A percentile compares a stretch with the other conserved stretches of the same genome.
phyloP scores from a whole-genome alignment of 2,329 filamentous ascomycete genomes.

The Venturia carpophila region DNA sequence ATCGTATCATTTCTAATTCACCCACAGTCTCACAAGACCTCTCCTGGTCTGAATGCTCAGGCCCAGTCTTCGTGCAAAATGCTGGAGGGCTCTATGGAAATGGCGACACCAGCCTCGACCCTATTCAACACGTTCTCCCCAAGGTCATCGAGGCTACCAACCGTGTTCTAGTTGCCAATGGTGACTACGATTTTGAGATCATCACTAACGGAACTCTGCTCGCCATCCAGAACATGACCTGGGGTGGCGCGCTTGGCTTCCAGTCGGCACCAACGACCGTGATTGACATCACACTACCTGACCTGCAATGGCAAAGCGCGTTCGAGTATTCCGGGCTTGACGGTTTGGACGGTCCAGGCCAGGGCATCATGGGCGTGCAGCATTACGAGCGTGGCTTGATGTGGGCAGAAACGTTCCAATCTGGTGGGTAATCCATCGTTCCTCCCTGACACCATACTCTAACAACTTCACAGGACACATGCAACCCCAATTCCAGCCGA shows the following conservation, averaged over 20 bases:
- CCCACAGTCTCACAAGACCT: slow-evolving; percentile 20
- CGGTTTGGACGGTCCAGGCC: slow-evolving; percentile 16
- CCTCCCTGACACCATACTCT: neutral
- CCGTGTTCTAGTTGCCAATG: slow-evolving; percentile 20
- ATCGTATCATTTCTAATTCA: neutral
- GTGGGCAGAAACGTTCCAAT: slow-evolving; percentile 16
- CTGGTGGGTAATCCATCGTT: neutral
- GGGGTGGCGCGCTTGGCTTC: slow-evolving; percentile 21
- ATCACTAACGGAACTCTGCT: slow-evolving; percentile 18
- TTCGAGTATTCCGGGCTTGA: slow-evolving; percentile 19
- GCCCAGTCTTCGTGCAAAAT: slow-evolving; percentile 19
- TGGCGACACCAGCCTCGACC: slow-evolving; percentile 20
- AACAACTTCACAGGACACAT: slow-evolving; percentile 36
- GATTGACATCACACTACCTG: slow-evolving; percentile 20
- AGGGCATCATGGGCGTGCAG: slow-evolving; percentile 18
- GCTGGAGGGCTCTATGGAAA: slow-evolving; percentile 21
- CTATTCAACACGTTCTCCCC: slow-evolving; percentile 22
- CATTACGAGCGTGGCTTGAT: slow-evolving; percentile 18
- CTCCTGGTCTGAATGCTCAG: slow-evolving; percentile 21
- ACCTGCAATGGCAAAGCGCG: slow-evolving; percentile 20
- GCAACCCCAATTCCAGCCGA: slow-evolving; percentile 18
- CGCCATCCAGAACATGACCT: slow-evolving; percentile 23
- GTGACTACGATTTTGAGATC: slow-evolving; percentile 20
- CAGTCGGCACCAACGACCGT: slow-evolving; percentile 18
- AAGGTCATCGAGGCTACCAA: slow-evolving; percentile 20